Evolutionary conservation across 306 rosid genomes (phyloP).

Genomic region (Phaseolus lunatus): DNA sequence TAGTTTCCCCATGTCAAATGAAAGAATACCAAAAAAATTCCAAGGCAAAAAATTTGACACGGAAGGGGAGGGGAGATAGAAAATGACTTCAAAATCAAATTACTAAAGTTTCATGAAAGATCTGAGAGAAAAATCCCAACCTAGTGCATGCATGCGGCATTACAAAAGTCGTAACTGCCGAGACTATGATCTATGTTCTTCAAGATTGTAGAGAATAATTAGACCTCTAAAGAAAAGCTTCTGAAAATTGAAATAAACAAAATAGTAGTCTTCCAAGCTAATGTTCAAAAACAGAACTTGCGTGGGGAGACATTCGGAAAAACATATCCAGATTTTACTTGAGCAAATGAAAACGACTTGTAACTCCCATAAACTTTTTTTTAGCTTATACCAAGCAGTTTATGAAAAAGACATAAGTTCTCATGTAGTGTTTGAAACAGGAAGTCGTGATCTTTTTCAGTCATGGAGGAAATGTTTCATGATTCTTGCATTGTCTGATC

Average conservation of each 20-base stretch:
- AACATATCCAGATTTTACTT: not conserved
- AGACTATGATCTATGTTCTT: not conserved
- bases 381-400: not conserved
- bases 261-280: not conserved
- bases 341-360: not conserved
- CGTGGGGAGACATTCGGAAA: not conserved
- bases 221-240: not conserved
- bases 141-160: not conserved
- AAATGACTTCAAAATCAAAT: not conserved
- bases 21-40: conserved; percentile 29
- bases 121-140: conserved; percentile 16
- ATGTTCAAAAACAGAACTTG: conserved; percentile 12
- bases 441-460: not conserved
- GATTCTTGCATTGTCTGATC: not conserved
- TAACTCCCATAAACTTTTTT: not conserved
- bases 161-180: not conserved
- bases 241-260: not conserved
- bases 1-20: not conserved
- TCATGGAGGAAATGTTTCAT: not conserved
- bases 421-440: not conserved
- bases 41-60: not conserved
- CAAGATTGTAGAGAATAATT: conserved; percentile 10
- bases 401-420: not conserved
- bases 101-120: not conserved
- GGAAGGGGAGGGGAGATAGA: not conserved